Evolutionary conservation across 2,329 filamentous ascomycete species (phyloP).

Genomic region (Zymoseptoria pseudotritici): DNA sequence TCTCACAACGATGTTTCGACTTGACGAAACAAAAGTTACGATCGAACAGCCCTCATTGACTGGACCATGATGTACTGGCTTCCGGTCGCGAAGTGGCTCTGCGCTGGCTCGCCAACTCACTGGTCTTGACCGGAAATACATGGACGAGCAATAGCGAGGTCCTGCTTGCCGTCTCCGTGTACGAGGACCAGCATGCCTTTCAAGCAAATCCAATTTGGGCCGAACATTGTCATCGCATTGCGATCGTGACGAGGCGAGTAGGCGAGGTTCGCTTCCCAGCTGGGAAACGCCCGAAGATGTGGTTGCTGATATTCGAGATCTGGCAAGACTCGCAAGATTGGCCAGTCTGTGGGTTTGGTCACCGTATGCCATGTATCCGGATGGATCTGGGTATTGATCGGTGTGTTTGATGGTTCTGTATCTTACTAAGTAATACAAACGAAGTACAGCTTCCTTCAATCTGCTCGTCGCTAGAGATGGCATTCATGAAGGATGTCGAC

Average conservation of each 20-base stretch:
- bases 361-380: background rate
- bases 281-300: constrained; percentile 37
- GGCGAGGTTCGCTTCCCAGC: constrained; percentile 26
- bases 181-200: constrained; percentile 16
- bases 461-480: too few relatives aligned
- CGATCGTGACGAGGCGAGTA: constrained; percentile 30
- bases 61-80: constrained; percentile 58
- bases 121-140: constrained; percentile 13
- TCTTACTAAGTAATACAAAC: background rate
- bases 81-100: constrained; percentile 55
- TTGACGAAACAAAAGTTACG: constrained; percentile 62
- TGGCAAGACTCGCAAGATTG: constrained; percentile 27
- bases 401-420: background rate
- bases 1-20: constrained; percentile 60
- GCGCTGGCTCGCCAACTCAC: constrained; percentile 41
- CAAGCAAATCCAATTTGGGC: constrained; percentile 31
- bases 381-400: background rate
- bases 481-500: too few relatives aligned
- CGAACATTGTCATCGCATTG: constrained; percentile 31
- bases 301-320: constrained; percentile 36
- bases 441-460: background rate
- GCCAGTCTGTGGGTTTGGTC: constrained; percentile 6
- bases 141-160: constrained; percentile 26
- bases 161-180: constrained; percentile 37
- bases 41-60: constrained; percentile 52